phyloP scores from a whole-genome alignment of 2,329 filamentous ascomycete species.

The Trichoderma sp. region DNA sequence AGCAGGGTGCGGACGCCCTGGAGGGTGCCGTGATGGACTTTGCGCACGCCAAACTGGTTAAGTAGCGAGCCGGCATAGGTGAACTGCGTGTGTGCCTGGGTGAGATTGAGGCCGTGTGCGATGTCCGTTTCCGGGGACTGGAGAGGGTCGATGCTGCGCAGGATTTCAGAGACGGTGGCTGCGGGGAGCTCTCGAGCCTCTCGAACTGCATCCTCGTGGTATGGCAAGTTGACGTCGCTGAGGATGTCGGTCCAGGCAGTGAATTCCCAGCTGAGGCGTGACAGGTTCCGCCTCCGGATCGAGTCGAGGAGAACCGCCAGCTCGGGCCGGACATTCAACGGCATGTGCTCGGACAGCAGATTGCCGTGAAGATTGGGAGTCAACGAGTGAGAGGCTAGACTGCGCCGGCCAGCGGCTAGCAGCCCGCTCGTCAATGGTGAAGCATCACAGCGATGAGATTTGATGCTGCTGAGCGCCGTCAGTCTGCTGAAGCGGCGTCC shows the following conservation, averaged over 20 bases:
- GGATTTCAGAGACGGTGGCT: constrained; percentile 63
- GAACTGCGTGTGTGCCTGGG: constrained; percentile 45
- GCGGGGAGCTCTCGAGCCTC: constrained; percentile 50
- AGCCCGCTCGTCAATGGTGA: constrained; percentile 33
- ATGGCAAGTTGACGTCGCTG: constrained; percentile 29
- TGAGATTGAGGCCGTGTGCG: constrained; percentile 45
- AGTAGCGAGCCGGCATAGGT: constrained; percentile 44
- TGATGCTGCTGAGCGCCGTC: constrained; percentile 14
- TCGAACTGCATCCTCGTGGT: constrained; percentile 35
- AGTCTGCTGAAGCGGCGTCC: constrained; percentile 34
- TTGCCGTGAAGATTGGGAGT: constrained; percentile 18
- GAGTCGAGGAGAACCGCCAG: constrained; percentile 38
- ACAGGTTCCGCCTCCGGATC: constrained; percentile 38
- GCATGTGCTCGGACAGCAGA: constrained; percentile 27
- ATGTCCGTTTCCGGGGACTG: constrained; percentile 53
- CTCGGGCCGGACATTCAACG: constrained; percentile 27
- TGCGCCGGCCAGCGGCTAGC: constrained; percentile 34
- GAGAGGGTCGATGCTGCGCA: constrained; percentile 64
- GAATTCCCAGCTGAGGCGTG: constrained; percentile 35
- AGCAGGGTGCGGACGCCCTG: constrained; percentile 42
- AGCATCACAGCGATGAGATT: constrained; percentile 33
- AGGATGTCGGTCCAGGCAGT: constrained; percentile 37
- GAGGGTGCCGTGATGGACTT: constrained; percentile 45
- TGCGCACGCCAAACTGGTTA: constrained; percentile 51
- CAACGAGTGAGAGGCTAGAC: constrained; percentile 33